A percentile compares a stretch with the other conserved stretches of the same genome.
phyloP scores from a whole-genome alignment of 1,139 yeast species.

The Suhomyces maxii region DNA sequence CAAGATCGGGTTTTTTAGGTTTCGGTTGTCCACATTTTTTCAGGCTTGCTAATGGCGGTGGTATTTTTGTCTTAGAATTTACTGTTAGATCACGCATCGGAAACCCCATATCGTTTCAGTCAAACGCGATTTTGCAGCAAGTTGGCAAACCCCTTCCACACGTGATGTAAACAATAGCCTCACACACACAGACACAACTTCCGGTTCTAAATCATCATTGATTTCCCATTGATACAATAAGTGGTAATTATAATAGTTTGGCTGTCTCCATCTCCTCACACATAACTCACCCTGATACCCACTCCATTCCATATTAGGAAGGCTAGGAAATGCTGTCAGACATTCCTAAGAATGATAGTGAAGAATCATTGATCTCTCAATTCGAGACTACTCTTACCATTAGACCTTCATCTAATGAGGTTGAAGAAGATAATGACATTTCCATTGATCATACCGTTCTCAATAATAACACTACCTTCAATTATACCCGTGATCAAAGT shows the following conservation, averaged over 20 bases:
- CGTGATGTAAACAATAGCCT: slow-evolving; percentile 5
- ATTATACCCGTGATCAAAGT: slow-evolving; percentile 32
- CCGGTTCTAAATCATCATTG: too few species aligned
- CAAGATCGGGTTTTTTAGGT: too few species aligned
- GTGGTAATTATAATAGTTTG: too few species aligned
- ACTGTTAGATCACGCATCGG: too few species aligned
- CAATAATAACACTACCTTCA: slow-evolving; percentile 29
- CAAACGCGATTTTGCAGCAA: slow-evolving; percentile 9
- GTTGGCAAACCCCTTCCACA: slow-evolving; percentile 6
- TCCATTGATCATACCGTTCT: slow-evolving; percentile 47
- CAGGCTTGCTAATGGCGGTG: too few species aligned
- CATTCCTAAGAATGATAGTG: slow-evolving; percentile 33
- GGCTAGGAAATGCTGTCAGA: slow-evolving; percentile 2
- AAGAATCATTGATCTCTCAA: slow-evolving; percentile 48
- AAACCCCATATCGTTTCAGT: background rate
- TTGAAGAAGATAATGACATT: slow-evolving; percentile 35
- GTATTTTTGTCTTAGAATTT: too few species aligned
- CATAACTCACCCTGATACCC: background rate
- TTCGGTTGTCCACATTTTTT: too few species aligned
- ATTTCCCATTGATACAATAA: too few species aligned
- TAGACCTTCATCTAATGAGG: slow-evolving; percentile 43
- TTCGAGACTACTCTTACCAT: slow-evolving; percentile 50
- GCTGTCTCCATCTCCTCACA: background rate
- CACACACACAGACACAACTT: too few species aligned
- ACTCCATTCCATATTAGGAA: background rate